Conservation (phyloP, 768 basidiomycete genomes). For the Leccinellum rugosiceps region DNA sequence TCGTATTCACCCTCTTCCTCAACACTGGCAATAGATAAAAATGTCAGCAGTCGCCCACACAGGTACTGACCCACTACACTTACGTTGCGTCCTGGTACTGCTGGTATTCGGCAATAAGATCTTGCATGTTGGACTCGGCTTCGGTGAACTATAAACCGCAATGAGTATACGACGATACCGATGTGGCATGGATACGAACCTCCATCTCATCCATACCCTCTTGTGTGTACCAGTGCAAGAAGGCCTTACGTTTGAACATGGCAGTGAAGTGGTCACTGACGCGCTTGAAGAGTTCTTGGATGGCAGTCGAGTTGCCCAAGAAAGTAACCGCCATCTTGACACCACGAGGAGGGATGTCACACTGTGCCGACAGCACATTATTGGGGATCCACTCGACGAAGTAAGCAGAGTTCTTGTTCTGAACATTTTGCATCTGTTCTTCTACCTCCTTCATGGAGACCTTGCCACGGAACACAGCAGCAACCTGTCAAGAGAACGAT, state of each 20-base stretch:
- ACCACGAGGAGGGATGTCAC: slow-evolving; percentile 94
- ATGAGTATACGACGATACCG: not conserved
- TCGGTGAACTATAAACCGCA: slow-evolving; percentile 71
- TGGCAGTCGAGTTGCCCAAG: slow-evolving; percentile 95
- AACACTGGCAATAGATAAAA: slow-evolving; percentile 41
- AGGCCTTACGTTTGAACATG: slow-evolving; percentile 99
- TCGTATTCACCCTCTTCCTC: slow-evolving; percentile 91
- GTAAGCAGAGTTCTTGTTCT: slow-evolving; percentile 97
- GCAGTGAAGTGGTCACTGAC: slow-evolving; percentile 97
- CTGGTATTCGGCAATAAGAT: slow-evolving; percentile 96
- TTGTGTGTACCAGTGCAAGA: slow-evolving; percentile 99
- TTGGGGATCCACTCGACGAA: slow-evolving; percentile 99
- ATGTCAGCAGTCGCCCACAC: slow-evolving; percentile 9
- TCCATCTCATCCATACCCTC: slow-evolving; percentile 99
- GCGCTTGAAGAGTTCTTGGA: slow-evolving; percentile 98
- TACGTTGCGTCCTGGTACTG: slow-evolving; percentile 95
- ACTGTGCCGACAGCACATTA: slow-evolving; percentile 97
- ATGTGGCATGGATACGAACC: slow-evolving; percentile 34
- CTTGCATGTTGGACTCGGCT: slow-evolving; percentile 99
- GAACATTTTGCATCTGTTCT: slow-evolving; percentile 97
- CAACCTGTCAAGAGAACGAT: slow-evolving; percentile 49
- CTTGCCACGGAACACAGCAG: slow-evolving; percentile 97
- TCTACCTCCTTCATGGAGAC: slow-evolving; percentile 99
- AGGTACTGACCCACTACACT: slow-evolving; percentile 30
- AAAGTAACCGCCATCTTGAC: slow-evolving; percentile 98